Base-by-base conservation (phyloP, 1,284 basidiomycete species). In the Volvariella surrecta region DNA sequence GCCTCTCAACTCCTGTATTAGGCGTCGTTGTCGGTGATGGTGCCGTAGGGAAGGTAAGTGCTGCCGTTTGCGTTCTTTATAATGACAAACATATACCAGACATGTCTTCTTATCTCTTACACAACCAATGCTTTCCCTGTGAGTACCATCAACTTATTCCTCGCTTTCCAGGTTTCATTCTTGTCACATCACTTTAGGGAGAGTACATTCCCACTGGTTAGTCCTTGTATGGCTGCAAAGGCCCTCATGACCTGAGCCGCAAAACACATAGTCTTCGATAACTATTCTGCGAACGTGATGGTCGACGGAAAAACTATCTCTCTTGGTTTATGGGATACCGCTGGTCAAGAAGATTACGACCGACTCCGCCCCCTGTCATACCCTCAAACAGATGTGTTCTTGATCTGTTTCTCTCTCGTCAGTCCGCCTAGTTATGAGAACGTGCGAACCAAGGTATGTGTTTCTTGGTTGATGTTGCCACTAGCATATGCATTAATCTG, bases 11-110 rank as follows among this genome's bases (percentile, higher is more conserved):
- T 50, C 48, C 45, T 46, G 50, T 45, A 50, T 42, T 63, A 90
- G 89, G 90, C 74, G 95, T 98, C 67, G 94, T 98, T 59, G 95
- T 99, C 49, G 95, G 95, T 58, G 95, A 99, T 74, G 95, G 95
- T 83, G 95, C 95, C 45, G 95, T 99, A 58, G 95, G 95, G 70
- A 99, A 98, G 88, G 94, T 86, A 52, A 57, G 79, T 65, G 17
- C 41, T 16, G 38, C 16, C 11, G 7, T 22, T 10, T 19, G 4
- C 17, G 7, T 9, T 39, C 18, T 6, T 10, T 18, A 37, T 39
- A 39, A 39, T 21, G 34, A 17, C 37, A 6, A 28, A 11, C 11
- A 11, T 42, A 44, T 30, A 37, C 39, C 58, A 96, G 92, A 96
- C 94, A 45, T 96, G 93, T 67, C 82, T 96, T 52, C 79, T 96